These are phyloP conservation scores for Fusarium euwallaceae DNA, from an alignment of 2,329 filamentous ascomycete species.

Conservation along the genomic window DNA sequence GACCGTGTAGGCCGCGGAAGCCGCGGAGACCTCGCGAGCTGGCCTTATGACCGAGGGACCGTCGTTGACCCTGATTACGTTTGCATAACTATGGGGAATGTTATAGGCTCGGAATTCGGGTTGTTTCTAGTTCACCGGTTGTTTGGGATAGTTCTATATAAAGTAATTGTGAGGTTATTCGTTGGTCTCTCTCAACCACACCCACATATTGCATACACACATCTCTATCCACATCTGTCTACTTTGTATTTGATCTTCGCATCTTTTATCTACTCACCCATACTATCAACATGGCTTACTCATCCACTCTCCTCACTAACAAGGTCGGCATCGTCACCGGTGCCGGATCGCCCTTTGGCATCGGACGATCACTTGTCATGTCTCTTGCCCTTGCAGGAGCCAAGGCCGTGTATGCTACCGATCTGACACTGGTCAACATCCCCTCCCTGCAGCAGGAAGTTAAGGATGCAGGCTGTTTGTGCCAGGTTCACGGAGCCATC, in stretches of 20 bases:
- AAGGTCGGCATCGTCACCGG: not conserved
- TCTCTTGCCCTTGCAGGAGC: not conserved
- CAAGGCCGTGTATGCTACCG: not conserved
- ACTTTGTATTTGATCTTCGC: not conserved
- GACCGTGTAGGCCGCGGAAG: not conserved
- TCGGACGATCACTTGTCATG: not conserved
- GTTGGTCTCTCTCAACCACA: not conserved
- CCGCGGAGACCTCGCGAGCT: not conserved
- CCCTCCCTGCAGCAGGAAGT: not conserved
- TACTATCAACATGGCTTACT: not conserved
- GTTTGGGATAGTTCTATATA: not conserved
- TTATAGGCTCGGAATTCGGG: not conserved
- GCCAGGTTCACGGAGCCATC: conserved; percentile 7
- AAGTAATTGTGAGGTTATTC: not conserved
- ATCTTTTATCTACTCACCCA: not conserved
- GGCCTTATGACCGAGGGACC: not conserved
- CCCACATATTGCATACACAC: not conserved
- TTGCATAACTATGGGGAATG: not conserved
- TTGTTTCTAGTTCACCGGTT: not conserved
- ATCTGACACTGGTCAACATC: not conserved
- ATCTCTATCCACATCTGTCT: not conserved
- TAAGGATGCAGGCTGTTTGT: not conserved
- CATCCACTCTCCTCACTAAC: not conserved
- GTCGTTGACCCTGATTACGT: not conserved
- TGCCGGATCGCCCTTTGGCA: not conserved